Percentiles rank a stretch among this genome's conserved stretches.
These are phyloP conservation scores for Adenanthera pavonina DNA, from an alignment of 306 rosid species.

Conservation along the genomic window DNA sequence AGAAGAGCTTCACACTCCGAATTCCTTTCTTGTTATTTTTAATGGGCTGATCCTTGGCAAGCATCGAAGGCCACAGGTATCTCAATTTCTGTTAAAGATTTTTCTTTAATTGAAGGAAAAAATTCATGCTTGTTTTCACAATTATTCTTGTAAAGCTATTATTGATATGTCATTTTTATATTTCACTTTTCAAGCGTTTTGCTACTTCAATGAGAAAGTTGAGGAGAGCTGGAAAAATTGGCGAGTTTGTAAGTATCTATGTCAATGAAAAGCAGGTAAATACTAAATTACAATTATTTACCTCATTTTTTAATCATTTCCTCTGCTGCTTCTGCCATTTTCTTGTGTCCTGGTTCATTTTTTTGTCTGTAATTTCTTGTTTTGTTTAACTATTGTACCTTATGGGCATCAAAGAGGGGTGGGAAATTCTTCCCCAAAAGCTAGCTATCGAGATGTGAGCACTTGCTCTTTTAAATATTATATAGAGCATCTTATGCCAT, in stretches of 20 bases:
- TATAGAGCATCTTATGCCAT: background rate
- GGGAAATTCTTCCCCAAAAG: no score
- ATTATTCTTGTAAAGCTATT: slow-evolving; percentile 4
- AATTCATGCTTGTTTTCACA: background rate
- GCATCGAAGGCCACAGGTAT: slow-evolving; percentile 90
- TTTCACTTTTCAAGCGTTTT: slow-evolving; percentile 52
- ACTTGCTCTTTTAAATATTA: background rate
- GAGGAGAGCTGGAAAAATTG: slow-evolving; percentile 88
- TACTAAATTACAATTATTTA: background rate
- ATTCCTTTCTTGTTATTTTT: slow-evolving; percentile 85
- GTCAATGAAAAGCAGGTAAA: slow-evolving; percentile 89
- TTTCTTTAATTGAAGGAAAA: background rate
- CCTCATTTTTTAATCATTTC: background rate
- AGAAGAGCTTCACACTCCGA: slow-evolving; percentile 87
- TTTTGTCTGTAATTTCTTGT: background rate
- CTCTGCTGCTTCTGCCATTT: slow-evolving; percentile 23
- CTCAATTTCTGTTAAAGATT: background rate
- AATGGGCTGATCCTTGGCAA: slow-evolving; percentile 94
- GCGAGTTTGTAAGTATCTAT: slow-evolving; percentile 86
- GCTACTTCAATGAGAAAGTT: slow-evolving; percentile 74
- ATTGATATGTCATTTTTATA: background rate
- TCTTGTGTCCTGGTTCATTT: slow-evolving; percentile 16
- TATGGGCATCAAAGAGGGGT: background rate
- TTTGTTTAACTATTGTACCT: slow-evolving; percentile 6
- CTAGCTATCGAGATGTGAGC: no score